Percentiles rank a stretch among this genome's conserved stretches.
These are phyloP conservation scores for Gamsiella multidivaricata DNA, from an alignment of 192 early-diverging fungal genomes.

Conservation along the genomic window DNA sequence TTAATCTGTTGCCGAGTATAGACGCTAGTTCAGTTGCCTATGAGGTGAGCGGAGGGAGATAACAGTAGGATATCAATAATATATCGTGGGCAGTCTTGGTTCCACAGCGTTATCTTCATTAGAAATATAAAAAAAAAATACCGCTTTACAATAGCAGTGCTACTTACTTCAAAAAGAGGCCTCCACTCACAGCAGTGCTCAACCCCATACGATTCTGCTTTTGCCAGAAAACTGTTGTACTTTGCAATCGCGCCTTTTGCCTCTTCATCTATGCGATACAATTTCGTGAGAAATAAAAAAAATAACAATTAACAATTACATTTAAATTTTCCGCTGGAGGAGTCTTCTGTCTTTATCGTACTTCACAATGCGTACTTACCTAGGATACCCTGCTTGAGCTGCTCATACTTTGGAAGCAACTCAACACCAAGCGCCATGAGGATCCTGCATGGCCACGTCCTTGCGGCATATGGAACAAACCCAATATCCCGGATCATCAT, in stretches of 20 bases:
- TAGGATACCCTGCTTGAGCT: conserved; percentile 27
- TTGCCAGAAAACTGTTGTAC: conserved; percentile 43
- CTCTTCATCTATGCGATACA: conserved; percentile 9
- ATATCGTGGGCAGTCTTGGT: too few species aligned
- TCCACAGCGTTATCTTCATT: too few species aligned
- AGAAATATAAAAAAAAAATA: too few species aligned
- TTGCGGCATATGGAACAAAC: conserved; percentile 55
- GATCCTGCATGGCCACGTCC: conserved; percentile 60
- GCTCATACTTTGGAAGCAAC: conserved; percentile 49
- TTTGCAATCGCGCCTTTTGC: conserved; percentile 27
- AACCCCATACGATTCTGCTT: conserved; percentile 51
- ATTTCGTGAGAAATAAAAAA: neutral
- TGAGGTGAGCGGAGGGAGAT: too few species aligned
- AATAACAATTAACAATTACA: neutral
- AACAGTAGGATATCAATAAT: too few species aligned
- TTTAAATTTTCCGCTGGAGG: too few species aligned
- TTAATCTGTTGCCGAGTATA: too few species aligned
- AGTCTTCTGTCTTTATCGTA: too few species aligned
- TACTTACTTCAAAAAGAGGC: conserved; percentile 57
- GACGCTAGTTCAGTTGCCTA: too few species aligned
- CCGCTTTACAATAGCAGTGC: too few species aligned
- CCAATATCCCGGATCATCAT: conserved; percentile 66
- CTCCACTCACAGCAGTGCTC: conserved; percentile 56
- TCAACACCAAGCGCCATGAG: conserved; percentile 62
- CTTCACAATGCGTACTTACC: too few species aligned